Evolutionary conservation across 2,329 filamentous ascomycete species (phyloP), one percentile per base, ranked within the genome.

Genomic region (Neobulgaria alba): DNA sequence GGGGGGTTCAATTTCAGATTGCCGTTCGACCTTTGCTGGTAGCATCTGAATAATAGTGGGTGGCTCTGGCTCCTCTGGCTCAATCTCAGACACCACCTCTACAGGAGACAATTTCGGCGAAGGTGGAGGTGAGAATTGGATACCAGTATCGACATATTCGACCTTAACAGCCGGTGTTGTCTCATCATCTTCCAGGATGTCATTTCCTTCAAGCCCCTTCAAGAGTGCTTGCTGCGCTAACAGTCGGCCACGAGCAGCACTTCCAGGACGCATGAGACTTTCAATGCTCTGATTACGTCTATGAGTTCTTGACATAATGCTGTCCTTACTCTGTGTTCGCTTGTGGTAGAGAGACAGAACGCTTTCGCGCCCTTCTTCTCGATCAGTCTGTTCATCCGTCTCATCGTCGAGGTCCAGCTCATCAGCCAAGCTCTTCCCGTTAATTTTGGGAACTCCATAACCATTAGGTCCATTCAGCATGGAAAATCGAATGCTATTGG

Each of bases 351-450:
- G 63, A 2, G 77, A 80, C 36, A 79, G 54, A 12, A 70, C 68
- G 46, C 76, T 82, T 41, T 80, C 74, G 29, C 79, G 75, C 2
- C 80, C 79, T 36, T 86, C 82, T 33, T 81, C 73, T n/a, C n/a
- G n/a, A 48, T 89, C 80, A 26, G 83, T 82, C 47, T 84, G 64
- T 19, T 89, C 85, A 29, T 67, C 67, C 21, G 23, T 7, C 12
- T 90, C 85, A 46, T 85, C 83, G 42, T 89, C 85, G 47, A 95
- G 84, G 47, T 85, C 81, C 40, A 98, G 72, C 64, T 98, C 92
- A 53, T 96, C 89, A 1, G 92, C 92, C 30, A 98, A 70, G 47
- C 83, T 94, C 44, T 87, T 63, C 1, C 82, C 84, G 52, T 77
- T 79, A 3, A 66, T 57, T 56, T 80, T 82, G 15, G 67, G 63